Percentiles rank a stretch among this genome's conserved stretches.
phyloP scores from a whole-genome alignment of 2,329 filamentous ascomycete species.

The Diplodia mutila region DNA sequence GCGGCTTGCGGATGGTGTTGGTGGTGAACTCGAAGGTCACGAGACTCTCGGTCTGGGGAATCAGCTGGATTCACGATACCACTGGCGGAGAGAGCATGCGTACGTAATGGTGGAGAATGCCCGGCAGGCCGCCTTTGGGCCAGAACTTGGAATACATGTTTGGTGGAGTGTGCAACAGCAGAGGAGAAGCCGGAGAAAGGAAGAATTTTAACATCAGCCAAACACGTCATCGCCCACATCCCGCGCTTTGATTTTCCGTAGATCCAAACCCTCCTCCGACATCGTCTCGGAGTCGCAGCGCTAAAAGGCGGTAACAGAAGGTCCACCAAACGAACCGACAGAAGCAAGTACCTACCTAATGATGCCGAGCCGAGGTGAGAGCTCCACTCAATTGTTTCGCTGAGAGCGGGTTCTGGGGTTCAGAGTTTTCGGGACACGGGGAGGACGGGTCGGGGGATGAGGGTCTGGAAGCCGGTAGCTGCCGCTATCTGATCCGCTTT shows the following conservation, averaged over 20 bases:
- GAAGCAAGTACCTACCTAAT: too few relatives aligned
- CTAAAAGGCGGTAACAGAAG: not conserved
- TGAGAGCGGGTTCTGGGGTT: not conserved
- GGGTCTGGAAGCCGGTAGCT: not conserved
- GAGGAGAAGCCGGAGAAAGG: not conserved
- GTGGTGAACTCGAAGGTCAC: constrained; percentile 47
- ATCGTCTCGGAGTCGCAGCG: not conserved
- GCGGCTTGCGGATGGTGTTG: constrained; percentile 31
- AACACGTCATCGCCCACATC: too few relatives aligned
- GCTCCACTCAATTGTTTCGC: not conserved
- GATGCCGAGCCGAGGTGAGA: not conserved
- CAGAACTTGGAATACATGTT: constrained; percentile 33
- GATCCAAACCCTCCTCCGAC: not conserved
- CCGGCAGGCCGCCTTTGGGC: constrained; percentile 34
- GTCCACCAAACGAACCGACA: not conserved
- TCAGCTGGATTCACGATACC: constrained; percentile 31
- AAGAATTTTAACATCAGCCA: too few relatives aligned
- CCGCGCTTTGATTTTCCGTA: too few relatives aligned
- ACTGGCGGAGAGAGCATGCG: not conserved
- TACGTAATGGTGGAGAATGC: constrained; percentile 36
- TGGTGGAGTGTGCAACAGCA: too few relatives aligned
- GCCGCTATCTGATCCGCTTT: constrained; percentile 20
- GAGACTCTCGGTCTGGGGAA: constrained; percentile 44
- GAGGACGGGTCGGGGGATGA: not conserved
- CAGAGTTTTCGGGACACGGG: not conserved